Evolutionary conservation across 2,329 filamentous ascomycete species (phyloP).

Genomic region (Hypoxylon sp.): DNA sequence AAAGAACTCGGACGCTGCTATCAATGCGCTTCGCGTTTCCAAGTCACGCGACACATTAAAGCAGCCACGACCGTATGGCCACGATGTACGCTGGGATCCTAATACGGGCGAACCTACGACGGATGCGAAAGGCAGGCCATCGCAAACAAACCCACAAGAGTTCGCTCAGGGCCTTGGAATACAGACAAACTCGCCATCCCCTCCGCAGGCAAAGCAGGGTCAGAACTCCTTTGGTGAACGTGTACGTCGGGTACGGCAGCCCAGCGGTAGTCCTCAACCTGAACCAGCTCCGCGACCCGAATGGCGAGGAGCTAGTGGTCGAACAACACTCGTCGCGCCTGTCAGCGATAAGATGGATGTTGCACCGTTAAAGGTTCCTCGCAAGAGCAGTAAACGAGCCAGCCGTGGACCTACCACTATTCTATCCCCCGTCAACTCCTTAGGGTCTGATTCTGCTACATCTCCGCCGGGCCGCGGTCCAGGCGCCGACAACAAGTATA

Average conservation of each 20-base stretch:
- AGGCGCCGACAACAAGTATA: slow-evolving; percentile 18
- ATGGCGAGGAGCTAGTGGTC: slow-evolving; percentile 80
- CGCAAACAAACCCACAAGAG: slow-evolving; percentile 67
- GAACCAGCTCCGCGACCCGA: slow-evolving; percentile 60
- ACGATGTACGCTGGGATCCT: slow-evolving; percentile 70
- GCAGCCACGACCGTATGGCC: slow-evolving; percentile 49
- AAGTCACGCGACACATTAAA: slow-evolving; percentile 54
- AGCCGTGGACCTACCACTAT: slow-evolving; percentile 41
- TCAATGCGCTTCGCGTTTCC: slow-evolving; percentile 54
- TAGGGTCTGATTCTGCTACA: slow-evolving; percentile 53
- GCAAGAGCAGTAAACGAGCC: slow-evolving; percentile 61
- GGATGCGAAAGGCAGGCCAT: slow-evolving; percentile 65
- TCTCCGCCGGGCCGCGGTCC: slow-evolving; percentile 32
- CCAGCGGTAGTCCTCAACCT: slow-evolving; percentile 44
- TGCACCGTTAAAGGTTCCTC: slow-evolving; percentile 67
- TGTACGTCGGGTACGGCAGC: slow-evolving; percentile 57
- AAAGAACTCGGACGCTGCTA: slow-evolving; percentile 57
- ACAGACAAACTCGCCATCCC: slow-evolving; percentile 44
- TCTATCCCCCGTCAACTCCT: slow-evolving; percentile 51
- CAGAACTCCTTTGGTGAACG: slow-evolving; percentile 59
- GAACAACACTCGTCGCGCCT: slow-evolving; percentile 71
- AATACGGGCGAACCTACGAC: slow-evolving; percentile 74
- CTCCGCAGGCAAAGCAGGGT: slow-evolving; percentile 46
- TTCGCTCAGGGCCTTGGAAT: slow-evolving; percentile 55
- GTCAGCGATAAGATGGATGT: slow-evolving; percentile 70